Evolutionary conservation across 495 filamentous ascomycete species (phyloP), one percentile per base, ranked within the genome.

Genomic region (Bombardia bombarda): DNA sequence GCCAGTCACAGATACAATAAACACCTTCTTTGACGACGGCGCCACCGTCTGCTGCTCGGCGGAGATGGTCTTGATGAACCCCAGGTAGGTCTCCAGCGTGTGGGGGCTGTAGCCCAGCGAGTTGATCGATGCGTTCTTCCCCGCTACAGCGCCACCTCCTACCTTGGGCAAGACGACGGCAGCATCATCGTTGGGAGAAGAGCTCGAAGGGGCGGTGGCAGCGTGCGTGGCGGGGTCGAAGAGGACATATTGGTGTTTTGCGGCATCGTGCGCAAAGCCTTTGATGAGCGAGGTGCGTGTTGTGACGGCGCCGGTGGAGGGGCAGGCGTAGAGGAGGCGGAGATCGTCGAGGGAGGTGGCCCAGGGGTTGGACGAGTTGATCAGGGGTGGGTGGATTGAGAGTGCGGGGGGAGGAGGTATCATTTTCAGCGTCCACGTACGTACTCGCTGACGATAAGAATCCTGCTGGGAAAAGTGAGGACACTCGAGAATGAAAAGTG

Each of bases 1-100:
- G 10, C 83, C 84, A 0, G 83, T 82, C n/a, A 87, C 74, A 6
- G 80, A 85, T 32, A 87, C 58, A 36, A 87, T 83, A 48, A 86
- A 74, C 0, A 70, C 67, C 38, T 84, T 86, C 4, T 4, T 43
- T n/a, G 22, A 32, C 13, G 32, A 26, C n/a, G 24, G 2, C 28
- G 40, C 7, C 32, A 1, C 7, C 17, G 18, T 14, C 22, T 38
- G 36, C 10, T 20, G 8, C 17, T 42, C 19, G n/a, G 25, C 19
- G 3, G 47, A 42, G 30, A 69, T 58, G 37, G 28, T 40, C 26
- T 48, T 45, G 40, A 77, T 61, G 31, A 59, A 68, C 37, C 65
- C 69, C 7, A 90, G 73, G 51, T 89, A 90, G 52, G 73, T 76
- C 16, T 68, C 68, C 0, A 94, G 69, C 0, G 80, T 58, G 0